Base-by-base conservation (phyloP, 164 flowering plant species). In the Santalum album region DNA sequence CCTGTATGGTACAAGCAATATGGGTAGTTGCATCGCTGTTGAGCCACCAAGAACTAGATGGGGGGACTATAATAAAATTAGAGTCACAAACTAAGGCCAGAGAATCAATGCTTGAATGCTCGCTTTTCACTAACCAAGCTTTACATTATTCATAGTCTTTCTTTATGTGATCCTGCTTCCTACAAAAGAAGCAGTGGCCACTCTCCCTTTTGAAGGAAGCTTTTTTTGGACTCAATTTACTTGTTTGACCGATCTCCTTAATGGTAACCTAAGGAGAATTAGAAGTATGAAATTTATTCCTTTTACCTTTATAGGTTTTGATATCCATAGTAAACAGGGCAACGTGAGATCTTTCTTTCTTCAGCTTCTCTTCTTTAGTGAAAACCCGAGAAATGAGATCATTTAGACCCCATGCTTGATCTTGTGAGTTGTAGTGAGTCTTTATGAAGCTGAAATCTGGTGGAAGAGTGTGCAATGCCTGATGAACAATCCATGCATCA, bases 41-140 rank as follows among this genome's bases (percentile, higher is more conserved):
- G 5, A 43, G 47, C 47, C 47, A 43, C n/a, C 47, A 43, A 43
- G 47, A 43, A 43, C 15, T 12, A 4, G 47, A 43, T 43, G 47
- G 47, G 47, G 14, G n/a, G n/a, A n/a, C 47, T 4, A 4, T 14
- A 16, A 20, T 5, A 16, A 43, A 43, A 43, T 43, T 43, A 20
- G 14, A 43, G 4, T 43, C 47, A 12, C 47, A 43, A 43, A 43
- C 47, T 5, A 43, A 20, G n/a, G 47, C 47, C n/a, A 43, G 21
- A 4, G 47, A 43, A 43, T 43, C 15, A 43, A 38, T 38, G 16
- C 42, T 16, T 38, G 42, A 10, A 10, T 38, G 7, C 21, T 43
- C 5, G 3, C 47, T 17, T 43, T 43, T 43, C n/a, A 20, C 42
- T 38, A 43, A 43, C 47, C 47, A 43, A 43, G 47, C 47, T 12